Base-by-base conservation (phyloP, 805 yeast species). In the Candida sithepensis region DNA sequence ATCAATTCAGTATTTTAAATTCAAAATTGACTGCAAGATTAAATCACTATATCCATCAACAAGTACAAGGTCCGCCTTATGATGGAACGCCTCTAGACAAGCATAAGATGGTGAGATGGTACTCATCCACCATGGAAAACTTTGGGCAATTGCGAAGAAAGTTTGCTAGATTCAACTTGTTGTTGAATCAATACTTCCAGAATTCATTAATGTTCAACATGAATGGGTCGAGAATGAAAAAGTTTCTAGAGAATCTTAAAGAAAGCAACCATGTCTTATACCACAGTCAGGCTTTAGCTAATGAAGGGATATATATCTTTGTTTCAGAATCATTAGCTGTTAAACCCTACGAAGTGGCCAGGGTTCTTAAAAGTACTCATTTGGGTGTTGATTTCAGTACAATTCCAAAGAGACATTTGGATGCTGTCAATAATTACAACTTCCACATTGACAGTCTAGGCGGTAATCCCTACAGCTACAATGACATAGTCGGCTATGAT, bases 131-230 rank as follows among this genome's bases (percentile, higher is more conserved):
- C 2, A 75, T 84, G 48, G 94, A 85, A 54, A 84, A 81, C 49
- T 78, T 82, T 57, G 90, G 89, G 24, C 81, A 82, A 41, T 66
- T 88, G 49, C 85, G 94, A 58, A 81, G 98, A 58, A 88, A 88
- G 59, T 74, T 92, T 40, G 78, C 85, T 34, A 81, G 97, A 57
- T 88, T 94, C 57, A 79, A 86, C 33, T 77, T 81, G 33, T 77
- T 79, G 23, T 70, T 89, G 24, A 79, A 84, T 9, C 75, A 81
- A 45, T 81, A 84, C 38, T 88, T 88, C 55, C 86, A 85, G 50
- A 91, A 90, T 59, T 77, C 94, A 20, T 75, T 77, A 60, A 78
- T 74, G 50, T 84, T 81, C 63, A 78, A 79, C 36, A 63, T 84
- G 39, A 73, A 78, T 18, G 75, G 73, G 40, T 72, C 75, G 56